phyloP scores from a whole-genome alignment of 495 filamentous ascomycete genomes.

The Penicillium nucicola region DNA sequence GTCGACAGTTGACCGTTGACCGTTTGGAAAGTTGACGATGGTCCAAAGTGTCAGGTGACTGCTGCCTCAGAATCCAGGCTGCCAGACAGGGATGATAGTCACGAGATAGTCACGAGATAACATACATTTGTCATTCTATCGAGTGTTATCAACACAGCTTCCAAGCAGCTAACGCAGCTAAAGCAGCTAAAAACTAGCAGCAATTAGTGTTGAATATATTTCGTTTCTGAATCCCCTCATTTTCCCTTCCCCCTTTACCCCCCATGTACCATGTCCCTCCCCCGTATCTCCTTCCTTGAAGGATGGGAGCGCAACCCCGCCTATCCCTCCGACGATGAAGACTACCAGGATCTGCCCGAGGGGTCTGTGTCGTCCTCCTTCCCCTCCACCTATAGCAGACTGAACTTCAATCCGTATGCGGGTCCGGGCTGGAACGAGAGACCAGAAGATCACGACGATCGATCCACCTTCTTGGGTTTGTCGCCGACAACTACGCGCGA shows the following conservation, averaged over 20 bases:
- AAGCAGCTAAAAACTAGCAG: no score
- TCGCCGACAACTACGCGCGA: slow-evolving; percentile 25
- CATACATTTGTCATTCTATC: no score
- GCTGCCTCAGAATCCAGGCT: no score
- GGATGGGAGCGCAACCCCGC: slow-evolving; percentile 43
- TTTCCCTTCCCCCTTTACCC: neutral
- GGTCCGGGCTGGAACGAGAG: slow-evolving; percentile 39
- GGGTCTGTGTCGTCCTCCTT: slow-evolving; percentile 39
- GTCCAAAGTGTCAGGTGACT: no score
- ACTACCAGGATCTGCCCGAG: slow-evolving; percentile 35
- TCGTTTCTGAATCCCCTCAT: no score
- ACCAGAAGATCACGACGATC: slow-evolving; percentile 31
- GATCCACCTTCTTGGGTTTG: slow-evolving; percentile 17
- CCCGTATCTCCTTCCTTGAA: slow-evolving; percentile 38
- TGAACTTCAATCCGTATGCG: slow-evolving; percentile 47
- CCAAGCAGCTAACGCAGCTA: no score
- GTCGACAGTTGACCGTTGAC: no score
- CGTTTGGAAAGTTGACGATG: no score
- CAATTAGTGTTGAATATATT: no score
- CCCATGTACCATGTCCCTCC: slow-evolving; percentile 25
- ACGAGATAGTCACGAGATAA: no score
- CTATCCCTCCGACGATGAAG: slow-evolving; percentile 20
- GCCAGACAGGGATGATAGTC: no score
- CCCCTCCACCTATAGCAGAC: slow-evolving; percentile 36
- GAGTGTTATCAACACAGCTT: no score